Evolutionary conservation across 2,329 filamentous ascomycete species (phyloP).

Genomic region (Botrytis tulipae): DNA sequence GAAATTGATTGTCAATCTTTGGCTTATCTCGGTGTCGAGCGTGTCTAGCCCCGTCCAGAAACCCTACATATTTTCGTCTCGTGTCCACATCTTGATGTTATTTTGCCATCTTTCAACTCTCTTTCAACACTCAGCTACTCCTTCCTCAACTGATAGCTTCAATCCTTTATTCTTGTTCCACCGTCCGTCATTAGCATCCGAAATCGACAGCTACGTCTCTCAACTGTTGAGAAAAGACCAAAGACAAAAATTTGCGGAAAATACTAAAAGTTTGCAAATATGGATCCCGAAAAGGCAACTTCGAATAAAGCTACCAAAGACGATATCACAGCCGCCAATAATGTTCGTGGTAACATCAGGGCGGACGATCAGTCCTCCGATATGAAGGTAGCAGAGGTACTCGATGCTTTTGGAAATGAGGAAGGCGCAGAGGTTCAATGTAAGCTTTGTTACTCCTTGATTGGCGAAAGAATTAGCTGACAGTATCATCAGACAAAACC

Average conservation of each 20-base stretch:
- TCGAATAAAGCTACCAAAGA: background rate
- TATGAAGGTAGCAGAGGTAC: constrained; percentile 23
- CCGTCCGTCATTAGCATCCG: background rate
- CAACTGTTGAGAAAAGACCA: background rate
- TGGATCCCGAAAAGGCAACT: background rate
- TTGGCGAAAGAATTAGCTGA: background rate
- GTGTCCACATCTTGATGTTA: background rate
- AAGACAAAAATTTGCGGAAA: background rate
- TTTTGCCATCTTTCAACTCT: background rate
- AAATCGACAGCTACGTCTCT: background rate
- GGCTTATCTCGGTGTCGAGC: constrained; percentile 16
- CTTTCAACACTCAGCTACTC: background rate
- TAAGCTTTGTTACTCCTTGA: background rate
- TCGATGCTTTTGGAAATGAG: constrained; percentile 26
- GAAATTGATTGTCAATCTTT: constrained; percentile 19
- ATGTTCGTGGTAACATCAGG: constrained; percentile 2
- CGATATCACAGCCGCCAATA: constrained; percentile 9
- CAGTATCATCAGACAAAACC: constrained; percentile 15
- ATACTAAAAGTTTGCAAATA: background rate
- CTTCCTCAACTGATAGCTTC: background rate
- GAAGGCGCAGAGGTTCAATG: constrained; percentile 27
- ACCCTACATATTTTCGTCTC: constrained; percentile 15
- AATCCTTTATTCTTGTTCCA: background rate
- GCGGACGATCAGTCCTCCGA: constrained; percentile 22
- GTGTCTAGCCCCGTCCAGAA: constrained; percentile 5